Evolutionary conservation across 2,329 filamentous ascomycete species (phyloP).

Genomic region (Aaosphaeria pasadenensis): DNA sequence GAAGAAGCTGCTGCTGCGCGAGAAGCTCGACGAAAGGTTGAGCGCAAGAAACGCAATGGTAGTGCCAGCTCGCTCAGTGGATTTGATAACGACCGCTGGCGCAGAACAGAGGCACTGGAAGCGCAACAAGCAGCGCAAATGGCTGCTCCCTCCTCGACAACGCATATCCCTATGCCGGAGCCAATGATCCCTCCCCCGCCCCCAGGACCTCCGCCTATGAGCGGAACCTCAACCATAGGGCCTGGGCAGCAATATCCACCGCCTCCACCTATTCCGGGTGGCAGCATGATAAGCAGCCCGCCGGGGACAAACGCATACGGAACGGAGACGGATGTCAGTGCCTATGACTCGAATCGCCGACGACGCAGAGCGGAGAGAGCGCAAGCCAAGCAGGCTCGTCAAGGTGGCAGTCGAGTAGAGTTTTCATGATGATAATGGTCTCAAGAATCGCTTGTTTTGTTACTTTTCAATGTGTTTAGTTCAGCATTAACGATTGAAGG

Average conservation of each 20-base stretch:
- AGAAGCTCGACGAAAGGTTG: conserved; percentile 50
- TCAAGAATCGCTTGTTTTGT: neutral
- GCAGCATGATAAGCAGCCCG: conserved; percentile 35
- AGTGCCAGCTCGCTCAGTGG: conserved; percentile 40
- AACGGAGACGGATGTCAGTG: conserved; percentile 38
- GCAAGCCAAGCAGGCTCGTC: conserved; percentile 33
- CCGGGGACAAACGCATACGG: conserved; percentile 32
- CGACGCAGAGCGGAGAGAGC: conserved; percentile 38
- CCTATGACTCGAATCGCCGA: conserved; percentile 38
- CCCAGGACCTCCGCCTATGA: conserved; percentile 5
- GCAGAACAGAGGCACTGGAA: conserved; percentile 37
- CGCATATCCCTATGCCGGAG: conserved; percentile 27
- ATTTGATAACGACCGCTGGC: conserved; percentile 37
- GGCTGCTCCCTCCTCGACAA: conserved; percentile 14
- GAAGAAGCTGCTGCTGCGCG: conserved; percentile 61
- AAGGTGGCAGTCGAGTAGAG: conserved; percentile 38
- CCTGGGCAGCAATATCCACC: conserved; percentile 22
- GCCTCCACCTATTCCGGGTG: conserved; percentile 27
- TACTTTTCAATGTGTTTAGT: no score
- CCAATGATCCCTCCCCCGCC: conserved; percentile 24
- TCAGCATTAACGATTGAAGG: neutral
- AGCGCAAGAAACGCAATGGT: conserved; percentile 35
- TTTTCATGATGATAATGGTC: conserved; percentile 28
- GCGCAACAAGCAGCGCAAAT: conserved; percentile 28
- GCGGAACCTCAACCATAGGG: conserved; percentile 7